phyloP scores from a whole-genome alignment of 2,329 filamentous ascomycete genomes.

The Penicillium sclerotigenum region DNA sequence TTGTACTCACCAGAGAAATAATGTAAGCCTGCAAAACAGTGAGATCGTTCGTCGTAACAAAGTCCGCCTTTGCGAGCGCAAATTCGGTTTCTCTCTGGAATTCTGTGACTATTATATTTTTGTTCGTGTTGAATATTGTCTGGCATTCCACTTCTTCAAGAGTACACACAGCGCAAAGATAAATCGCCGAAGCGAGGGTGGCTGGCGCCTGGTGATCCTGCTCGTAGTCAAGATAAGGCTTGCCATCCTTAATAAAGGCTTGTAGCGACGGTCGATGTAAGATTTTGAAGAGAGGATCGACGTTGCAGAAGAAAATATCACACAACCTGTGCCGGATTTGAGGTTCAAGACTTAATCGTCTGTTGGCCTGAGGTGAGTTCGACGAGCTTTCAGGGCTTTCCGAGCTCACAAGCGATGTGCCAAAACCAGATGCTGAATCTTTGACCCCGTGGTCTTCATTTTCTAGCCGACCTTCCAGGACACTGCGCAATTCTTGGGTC shows the following conservation, averaged over 20 bases:
- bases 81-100: slow-evolving; percentile 26
- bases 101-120: slow-evolving; percentile 18
- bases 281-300: slow-evolving; percentile 35
- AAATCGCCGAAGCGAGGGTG: slow-evolving; percentile 26
- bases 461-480: slow-evolving; percentile 22
- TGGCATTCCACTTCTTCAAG: slow-evolving; percentile 24
- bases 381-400: slow-evolving; percentile 15
- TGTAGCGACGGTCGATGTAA: slow-evolving; percentile 30
- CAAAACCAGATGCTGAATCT: slow-evolving; percentile 7
- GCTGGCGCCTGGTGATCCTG: slow-evolving; percentile 25
- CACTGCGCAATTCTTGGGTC: slow-evolving; percentile 22
- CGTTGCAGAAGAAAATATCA: slow-evolving; percentile 27
- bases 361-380: slow-evolving; percentile 8
- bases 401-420: slow-evolving; percentile 15
- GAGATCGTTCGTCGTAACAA: slow-evolving; percentile 32
- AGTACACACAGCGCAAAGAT: slow-evolving; percentile 28
- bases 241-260: slow-evolving; percentile 23
- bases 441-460: slow-evolving; percentile 8
- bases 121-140: slow-evolving; percentile 19
- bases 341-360: slow-evolving; percentile 6
- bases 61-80: slow-evolving; percentile 27
- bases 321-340: slow-evolving; percentile 19
- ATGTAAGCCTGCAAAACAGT: slow-evolving; percentile 35
- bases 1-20: slow-evolving; percentile 26
- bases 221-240: slow-evolving; percentile 32